Percentiles rank a stretch among this genome's conserved stretches.
These are phyloP conservation scores for Spizellomyces sp. DNA, from an alignment of 192 early-diverging fungal species.

Conservation along the genomic window DNA sequence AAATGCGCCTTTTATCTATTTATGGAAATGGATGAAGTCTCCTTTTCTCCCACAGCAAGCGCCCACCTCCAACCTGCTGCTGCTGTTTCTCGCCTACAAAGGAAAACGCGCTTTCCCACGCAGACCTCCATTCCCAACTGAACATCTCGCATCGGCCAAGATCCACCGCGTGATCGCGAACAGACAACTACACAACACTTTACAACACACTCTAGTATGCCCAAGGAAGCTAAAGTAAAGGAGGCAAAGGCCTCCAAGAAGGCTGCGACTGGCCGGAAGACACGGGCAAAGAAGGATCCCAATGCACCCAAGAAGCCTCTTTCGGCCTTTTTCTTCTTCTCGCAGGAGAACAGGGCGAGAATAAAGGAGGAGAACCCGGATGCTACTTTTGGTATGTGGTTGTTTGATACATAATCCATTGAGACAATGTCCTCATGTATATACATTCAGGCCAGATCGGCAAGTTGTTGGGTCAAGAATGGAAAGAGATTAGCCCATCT, in stretches of 20 bases:
- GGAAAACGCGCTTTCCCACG: too few species aligned
- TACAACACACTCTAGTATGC: slow-evolving; percentile 4
- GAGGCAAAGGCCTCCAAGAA: slow-evolving; percentile 28
- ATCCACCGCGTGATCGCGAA: too few species aligned
- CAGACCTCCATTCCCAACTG: too few species aligned
- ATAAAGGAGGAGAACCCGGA: slow-evolving; percentile 84
- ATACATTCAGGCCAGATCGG: slow-evolving; percentile 61
- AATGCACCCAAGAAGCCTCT: slow-evolving; percentile 89
- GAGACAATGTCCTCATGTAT: too few species aligned
- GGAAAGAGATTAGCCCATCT: slow-evolving; percentile 39
- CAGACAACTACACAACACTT: too few species aligned
- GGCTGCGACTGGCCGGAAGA: slow-evolving; percentile 57
- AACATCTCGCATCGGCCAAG: too few species aligned
- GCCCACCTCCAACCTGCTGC: too few species aligned
- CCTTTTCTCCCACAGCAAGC: too few species aligned
- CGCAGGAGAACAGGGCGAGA: slow-evolving; percentile 73
- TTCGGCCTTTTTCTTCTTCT: slow-evolving; percentile 92
- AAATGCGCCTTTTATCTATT: too few species aligned
- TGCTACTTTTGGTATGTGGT: slow-evolving; percentile 47
- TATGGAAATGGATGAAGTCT: too few species aligned
- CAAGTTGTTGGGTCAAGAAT: slow-evolving; percentile 69
- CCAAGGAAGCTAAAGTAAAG: slow-evolving; percentile 6
- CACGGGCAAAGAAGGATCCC: slow-evolving; percentile 81
- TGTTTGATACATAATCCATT: too few species aligned
- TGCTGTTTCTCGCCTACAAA: too few species aligned